phyloP scores from a whole-genome alignment of 2,329 filamentous ascomycete species.

The Tolypocladium endophyticum region DNA sequence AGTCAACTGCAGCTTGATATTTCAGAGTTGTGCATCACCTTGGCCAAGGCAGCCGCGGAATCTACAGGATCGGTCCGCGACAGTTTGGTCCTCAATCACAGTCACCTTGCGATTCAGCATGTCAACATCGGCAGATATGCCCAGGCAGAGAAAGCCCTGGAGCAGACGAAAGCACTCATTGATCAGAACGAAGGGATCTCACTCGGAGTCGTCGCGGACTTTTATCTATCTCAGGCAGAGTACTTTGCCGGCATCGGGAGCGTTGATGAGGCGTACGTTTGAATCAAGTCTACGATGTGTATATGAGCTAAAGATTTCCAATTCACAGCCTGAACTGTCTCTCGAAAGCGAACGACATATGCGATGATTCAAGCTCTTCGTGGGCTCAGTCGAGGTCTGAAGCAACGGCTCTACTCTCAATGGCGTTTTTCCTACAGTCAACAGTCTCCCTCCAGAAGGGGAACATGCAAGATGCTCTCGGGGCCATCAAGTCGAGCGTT shows the following conservation, averaged over 20 bases:
- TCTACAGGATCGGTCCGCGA: constrained; percentile 21
- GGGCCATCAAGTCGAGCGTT: constrained; percentile 46
- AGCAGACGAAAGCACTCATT: constrained; percentile 41
- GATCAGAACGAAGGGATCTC: constrained; percentile 25
- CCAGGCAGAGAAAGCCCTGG: constrained; percentile 43
- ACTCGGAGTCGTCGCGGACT: constrained; percentile 33
- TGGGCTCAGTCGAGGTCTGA: constrained; percentile 24
- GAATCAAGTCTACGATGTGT: neutral
- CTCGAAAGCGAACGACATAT: constrained; percentile 28
- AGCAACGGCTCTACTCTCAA: constrained; percentile 18
- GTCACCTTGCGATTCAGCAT: constrained; percentile 41
- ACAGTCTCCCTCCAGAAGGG: constrained; percentile 54
- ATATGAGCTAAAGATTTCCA: neutral
- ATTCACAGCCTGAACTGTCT: constrained; percentile 18
- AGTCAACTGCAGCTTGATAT: constrained; percentile 33
- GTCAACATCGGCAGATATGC: constrained; percentile 39
- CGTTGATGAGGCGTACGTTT: constrained; percentile 45
- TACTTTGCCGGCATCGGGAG: constrained; percentile 60
- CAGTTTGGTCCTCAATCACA: constrained; percentile 33
- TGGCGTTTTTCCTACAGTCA: constrained; percentile 46
- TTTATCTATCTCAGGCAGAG: constrained; percentile 64
- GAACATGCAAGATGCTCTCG: constrained; percentile 45
- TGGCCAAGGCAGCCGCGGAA: constrained; percentile 26
- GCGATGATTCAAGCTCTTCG: constrained; percentile 14
- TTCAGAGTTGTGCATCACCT: constrained; percentile 31